phyloP scores from a whole-genome alignment of 768 basidiomycete genomes.

The Lactarius evosmus region DNA sequence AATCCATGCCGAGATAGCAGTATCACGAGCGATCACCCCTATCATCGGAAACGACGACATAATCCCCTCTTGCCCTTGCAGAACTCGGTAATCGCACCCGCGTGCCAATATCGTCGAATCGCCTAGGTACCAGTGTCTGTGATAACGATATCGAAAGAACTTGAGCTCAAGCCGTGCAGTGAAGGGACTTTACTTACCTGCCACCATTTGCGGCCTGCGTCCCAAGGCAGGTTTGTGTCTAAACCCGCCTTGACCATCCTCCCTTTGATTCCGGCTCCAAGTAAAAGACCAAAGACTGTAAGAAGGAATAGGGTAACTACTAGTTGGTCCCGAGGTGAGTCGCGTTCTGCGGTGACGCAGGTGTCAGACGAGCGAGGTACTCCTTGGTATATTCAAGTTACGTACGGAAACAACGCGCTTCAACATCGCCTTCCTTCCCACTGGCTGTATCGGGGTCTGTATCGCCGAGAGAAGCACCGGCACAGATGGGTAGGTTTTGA shows the following conservation, averaged over 20 bases:
- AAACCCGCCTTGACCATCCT: conserved; percentile 79
- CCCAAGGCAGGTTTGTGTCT: conserved; percentile 60
- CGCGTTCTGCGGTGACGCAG: conserved; percentile 61
- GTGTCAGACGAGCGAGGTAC: conserved; percentile 8
- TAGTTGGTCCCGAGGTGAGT: conserved; percentile 92
- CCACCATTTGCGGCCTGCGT: conserved; percentile 72
- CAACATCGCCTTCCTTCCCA: conserved; percentile 93
- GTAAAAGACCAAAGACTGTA: conserved; percentile 79
- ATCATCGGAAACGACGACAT: conserved; percentile 13
- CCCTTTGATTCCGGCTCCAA: conserved; percentile 81
- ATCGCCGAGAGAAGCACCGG: conserved; percentile 77
- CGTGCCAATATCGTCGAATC: conserved; percentile 20
- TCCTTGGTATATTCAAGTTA: neutral
- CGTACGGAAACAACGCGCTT: conserved; percentile 94
- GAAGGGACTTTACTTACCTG: conserved; percentile 47
- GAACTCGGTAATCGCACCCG: conserved; percentile 7
- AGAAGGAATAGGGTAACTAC: conserved; percentile 89
- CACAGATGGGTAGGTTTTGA: conserved; percentile 82
- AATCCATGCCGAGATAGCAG: neutral
- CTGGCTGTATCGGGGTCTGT: conserved; percentile 90
- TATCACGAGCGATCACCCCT: neutral
- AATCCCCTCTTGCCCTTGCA: conserved; percentile 13
- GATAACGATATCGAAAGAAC: conserved; percentile 16
- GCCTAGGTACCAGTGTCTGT: conserved; percentile 22
- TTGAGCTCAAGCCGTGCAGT: conserved; percentile 9